phyloP scores from a whole-genome alignment of 2,329 filamentous ascomycete genomes.

The Polychaeton citri region DNA sequence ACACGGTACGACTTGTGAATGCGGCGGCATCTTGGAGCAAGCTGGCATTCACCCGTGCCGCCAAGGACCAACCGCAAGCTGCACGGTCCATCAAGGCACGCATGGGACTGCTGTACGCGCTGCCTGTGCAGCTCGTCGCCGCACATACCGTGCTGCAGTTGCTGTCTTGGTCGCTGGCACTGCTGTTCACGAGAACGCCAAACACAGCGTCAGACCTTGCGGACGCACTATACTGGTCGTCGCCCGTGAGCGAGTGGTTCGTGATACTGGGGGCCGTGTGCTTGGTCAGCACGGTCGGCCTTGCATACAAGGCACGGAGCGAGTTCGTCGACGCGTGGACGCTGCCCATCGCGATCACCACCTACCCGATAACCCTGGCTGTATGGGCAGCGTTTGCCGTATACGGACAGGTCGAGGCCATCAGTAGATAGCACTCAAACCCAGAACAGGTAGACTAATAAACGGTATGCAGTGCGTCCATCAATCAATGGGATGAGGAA shows the following conservation, averaged over 20 bases:
- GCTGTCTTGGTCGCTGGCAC: conserved; percentile 7
- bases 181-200: conserved; percentile 8
- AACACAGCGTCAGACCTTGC: conserved; percentile 7
- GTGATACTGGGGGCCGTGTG: conserved; percentile 7
- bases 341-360: conserved; percentile 4
- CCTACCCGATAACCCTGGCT: conserved; percentile 7
- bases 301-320: conserved; percentile 7
- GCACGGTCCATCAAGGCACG: conserved; percentile 6
- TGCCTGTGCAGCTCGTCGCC: conserved; percentile 4
- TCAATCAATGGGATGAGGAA: too few relatives aligned
- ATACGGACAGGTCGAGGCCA: conserved; percentile 7
- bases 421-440: neutral
- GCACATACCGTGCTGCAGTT: conserved; percentile 10
- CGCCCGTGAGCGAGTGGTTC: conserved; percentile 8
- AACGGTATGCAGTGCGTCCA: too few relatives aligned
- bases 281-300: conserved; percentile 6
- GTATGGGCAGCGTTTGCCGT: conserved; percentile 6
- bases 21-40: conserved; percentile 1
- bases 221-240: conserved; percentile 8
- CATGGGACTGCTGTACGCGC: conserved; percentile 5
- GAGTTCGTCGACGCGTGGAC: conserved; percentile 10
- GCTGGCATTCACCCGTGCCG: conserved; percentile 6
- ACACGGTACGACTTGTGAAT: conserved; percentile 1
- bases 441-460: too few relatives aligned
- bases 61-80: conserved; percentile 1